These are phyloP conservation scores for Penicillium sp. DNA, from an alignment of 2,329 filamentous ascomycete genomes.

Conservation along the genomic window DNA sequence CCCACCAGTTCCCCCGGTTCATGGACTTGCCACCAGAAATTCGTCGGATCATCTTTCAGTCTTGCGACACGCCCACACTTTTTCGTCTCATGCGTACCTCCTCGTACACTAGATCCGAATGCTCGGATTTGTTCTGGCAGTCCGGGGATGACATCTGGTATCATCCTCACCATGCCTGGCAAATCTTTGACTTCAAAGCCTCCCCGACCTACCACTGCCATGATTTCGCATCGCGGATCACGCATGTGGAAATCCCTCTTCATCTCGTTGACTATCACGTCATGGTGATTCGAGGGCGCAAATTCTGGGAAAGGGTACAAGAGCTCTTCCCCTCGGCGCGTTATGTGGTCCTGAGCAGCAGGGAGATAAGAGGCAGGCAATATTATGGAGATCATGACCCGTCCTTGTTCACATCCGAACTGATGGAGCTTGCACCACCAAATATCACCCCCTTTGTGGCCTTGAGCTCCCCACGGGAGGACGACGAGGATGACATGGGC, in stretches of 20 bases:
- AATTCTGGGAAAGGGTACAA: not conserved
- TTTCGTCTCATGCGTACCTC: slow-evolving; percentile 1
- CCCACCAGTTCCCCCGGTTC: not conserved
- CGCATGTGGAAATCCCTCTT: not conserved
- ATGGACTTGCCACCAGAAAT: slow-evolving; percentile 3
- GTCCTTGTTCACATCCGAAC: not conserved
- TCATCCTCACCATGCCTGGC: not conserved
- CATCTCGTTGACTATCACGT: not conserved
- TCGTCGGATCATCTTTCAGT: not conserved
- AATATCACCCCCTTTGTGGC: not conserved
- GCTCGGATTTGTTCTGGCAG: not conserved
- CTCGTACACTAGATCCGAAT: not conserved
- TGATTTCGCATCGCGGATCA: not conserved
- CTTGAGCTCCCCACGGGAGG: not conserved
- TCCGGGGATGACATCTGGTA: not conserved
- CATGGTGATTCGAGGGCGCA: not conserved
- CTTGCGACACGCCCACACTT: not conserved
- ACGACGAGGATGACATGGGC: not conserved
- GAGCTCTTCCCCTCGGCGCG: not conserved
- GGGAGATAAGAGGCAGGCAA: not conserved
- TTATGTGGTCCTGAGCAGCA: not conserved
- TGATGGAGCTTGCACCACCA: not conserved
- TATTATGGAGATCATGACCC: not conserved
- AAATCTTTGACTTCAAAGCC: not conserved
- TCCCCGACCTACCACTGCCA: not conserved